These are phyloP conservation scores for Colletotrichum echinochloae DNA, from an alignment of 2,329 filamentous ascomycete species.

Conservation along the genomic window DNA sequence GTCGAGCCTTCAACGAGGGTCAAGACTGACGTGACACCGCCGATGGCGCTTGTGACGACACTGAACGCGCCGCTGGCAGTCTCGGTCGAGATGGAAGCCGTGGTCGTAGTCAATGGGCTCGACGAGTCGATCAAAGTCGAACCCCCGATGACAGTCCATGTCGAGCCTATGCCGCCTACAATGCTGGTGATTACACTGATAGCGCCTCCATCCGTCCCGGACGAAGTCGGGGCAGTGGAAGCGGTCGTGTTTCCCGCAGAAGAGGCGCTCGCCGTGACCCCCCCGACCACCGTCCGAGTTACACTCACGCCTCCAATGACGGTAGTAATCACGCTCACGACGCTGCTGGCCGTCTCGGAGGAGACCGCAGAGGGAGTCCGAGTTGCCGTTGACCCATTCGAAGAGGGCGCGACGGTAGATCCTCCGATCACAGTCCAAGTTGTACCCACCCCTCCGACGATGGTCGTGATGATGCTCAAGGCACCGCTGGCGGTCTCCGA, in stretches of 20 bases:
- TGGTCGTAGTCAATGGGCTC: neutral
- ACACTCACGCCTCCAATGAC: neutral
- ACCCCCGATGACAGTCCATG: neutral
- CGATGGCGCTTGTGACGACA: slow-evolving; percentile 11
- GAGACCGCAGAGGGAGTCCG: neutral
- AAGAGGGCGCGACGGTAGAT: neutral
- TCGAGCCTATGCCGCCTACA: neutral
- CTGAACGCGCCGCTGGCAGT: neutral
- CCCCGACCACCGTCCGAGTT: neutral
- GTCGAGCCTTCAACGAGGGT: slow-evolving; percentile 5
- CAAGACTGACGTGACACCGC: neutral
- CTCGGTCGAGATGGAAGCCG: neutral
- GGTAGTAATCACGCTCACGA: neutral
- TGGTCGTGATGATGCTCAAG: neutral
- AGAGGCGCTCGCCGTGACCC: neutral
- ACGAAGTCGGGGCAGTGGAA: neutral
- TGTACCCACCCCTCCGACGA: neutral
- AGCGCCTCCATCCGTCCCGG: neutral
- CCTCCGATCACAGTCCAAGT: neutral
- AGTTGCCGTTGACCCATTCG: neutral
- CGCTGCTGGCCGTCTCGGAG: neutral
- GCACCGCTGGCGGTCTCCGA: neutral
- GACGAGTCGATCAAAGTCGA: neutral
- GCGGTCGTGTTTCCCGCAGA: neutral
- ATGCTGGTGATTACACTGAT: neutral